Evolutionary conservation across 208 protist species (phyloP).

Genomic region (Crithidia fasciculata): DNA sequence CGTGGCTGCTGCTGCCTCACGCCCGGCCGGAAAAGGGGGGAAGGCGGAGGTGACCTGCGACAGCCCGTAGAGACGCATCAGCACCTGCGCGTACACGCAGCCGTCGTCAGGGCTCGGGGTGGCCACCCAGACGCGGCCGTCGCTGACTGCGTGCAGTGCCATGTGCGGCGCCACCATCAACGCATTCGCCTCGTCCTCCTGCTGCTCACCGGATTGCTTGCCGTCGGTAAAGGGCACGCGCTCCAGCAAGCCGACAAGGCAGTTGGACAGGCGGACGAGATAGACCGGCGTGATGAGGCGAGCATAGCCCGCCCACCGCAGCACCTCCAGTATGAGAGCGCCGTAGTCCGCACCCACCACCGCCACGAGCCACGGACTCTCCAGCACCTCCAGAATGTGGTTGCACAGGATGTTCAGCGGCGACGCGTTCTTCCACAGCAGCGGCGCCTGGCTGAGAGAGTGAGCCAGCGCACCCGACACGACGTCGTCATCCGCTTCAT

Average conservation of each 20-base stretch:
- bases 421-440: constrained; percentile 78
- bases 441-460: constrained; percentile 36
- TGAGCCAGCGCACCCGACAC: neutral
- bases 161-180: constrained; percentile 3
- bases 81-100: constrained; percentile 26
- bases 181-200: too few species aligned
- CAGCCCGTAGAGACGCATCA: constrained; percentile 25
- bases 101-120: constrained; percentile 31
- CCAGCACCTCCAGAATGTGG: constrained; percentile 76
- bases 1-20: neutral
- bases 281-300: constrained; percentile 45
- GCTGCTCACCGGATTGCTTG: neutral
- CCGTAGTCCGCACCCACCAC: constrained; percentile 73
- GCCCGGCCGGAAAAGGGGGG: constrained; percentile 9
- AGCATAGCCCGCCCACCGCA: constrained; percentile 57
- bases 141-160: constrained; percentile 15
- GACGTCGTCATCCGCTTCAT: neutral
- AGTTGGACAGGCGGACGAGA: constrained; percentile 42
- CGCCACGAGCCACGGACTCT: constrained; percentile 55
- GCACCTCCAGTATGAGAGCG: constrained; percentile 48
- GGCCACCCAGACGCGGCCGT: constrained; percentile 24
- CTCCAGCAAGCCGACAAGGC: constrained; percentile 54
- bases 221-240: constrained; percentile 9
- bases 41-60: constrained; percentile 30
- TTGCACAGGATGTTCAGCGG: constrained; percentile 55